Evolutionary conservation across 164 flowering plant genomes (phyloP).

Genomic region (Vitis rupestris): DNA sequence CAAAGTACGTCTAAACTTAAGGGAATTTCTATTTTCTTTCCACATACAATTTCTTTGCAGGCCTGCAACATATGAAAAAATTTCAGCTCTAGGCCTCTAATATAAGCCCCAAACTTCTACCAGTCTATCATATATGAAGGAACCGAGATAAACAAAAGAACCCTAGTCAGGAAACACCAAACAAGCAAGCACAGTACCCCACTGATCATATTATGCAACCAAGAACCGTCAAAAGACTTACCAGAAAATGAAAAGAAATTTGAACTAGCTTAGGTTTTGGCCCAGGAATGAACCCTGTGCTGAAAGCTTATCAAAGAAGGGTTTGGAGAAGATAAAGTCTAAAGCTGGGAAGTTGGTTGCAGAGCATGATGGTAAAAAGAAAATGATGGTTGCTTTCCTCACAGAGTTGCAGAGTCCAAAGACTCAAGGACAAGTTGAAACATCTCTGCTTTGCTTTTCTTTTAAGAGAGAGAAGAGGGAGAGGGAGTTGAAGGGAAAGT

Average conservation of each 20-base stretch:
- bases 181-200: not conserved
- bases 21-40: slow-evolving; percentile 4
- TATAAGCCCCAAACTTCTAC: slow-evolving; percentile 3
- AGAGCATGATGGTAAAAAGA: slow-evolving; percentile 6
- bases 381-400: slow-evolving; percentile 26
- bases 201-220: not conserved
- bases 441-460: not conserved
- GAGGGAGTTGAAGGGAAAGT: slow-evolving; percentile 11
- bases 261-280: too few relatives aligned
- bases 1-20: slow-evolving; percentile 1
- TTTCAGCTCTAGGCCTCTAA: not conserved
- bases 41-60: slow-evolving; percentile 4
- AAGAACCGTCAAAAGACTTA: not conserved
- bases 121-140: not conserved
- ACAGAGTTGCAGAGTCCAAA: slow-evolving; percentile 5
- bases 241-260: not conserved
- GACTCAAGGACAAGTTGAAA: not conserved
- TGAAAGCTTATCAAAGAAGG: too few relatives aligned
- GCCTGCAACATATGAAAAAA: not conserved
- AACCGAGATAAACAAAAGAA: not conserved
- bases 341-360: slow-evolving; percentile 1
- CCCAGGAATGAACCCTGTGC: too few relatives aligned
- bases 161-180: not conserved
- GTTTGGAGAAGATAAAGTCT: too few relatives aligned
- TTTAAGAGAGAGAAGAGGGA: slow-evolving; percentile 8